These are phyloP conservation scores for Fusarium vanettenii DNA, from an alignment of 2,329 filamentous ascomycete genomes.

Conservation along the genomic window DNA sequence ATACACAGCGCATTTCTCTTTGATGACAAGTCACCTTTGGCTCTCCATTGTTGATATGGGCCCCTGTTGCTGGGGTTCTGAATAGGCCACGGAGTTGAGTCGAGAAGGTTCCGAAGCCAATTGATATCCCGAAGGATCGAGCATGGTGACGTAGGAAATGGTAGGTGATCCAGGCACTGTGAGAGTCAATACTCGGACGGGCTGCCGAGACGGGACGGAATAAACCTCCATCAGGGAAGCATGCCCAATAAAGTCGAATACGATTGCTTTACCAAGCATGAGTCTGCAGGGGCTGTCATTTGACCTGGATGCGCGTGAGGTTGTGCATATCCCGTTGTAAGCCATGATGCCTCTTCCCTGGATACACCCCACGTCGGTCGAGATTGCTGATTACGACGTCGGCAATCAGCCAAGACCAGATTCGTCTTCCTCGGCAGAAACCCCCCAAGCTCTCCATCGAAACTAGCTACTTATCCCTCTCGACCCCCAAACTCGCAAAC, in stretches of 20 bases:
- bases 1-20: neutral
- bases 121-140: neutral
- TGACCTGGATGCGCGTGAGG: constrained; percentile 16
- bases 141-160: neutral
- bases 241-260: neutral
- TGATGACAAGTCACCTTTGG: neutral
- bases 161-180: neutral
- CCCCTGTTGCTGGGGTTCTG: neutral
- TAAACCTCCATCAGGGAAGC: neutral
- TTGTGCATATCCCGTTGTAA: constrained; percentile 3
- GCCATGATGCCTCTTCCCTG: neutral
- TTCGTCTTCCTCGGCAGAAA: neutral
- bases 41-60: neutral
- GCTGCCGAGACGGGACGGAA: neutral
- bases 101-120: neutral
- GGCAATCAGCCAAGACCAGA: neutral
- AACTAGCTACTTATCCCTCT: constrained; percentile 2
- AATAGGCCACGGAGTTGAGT: neutral
- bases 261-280: neutral
- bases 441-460: constrained; percentile 14
- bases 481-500: constrained; percentile 26
- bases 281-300: constrained; percentile 19
- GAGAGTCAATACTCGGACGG: neutral
- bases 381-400: neutral
- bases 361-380: constrained; percentile 12